Base-by-base conservation (phyloP, 2,329 filamentous ascomycete species). In the Tolypocladium capitatum region DNA sequence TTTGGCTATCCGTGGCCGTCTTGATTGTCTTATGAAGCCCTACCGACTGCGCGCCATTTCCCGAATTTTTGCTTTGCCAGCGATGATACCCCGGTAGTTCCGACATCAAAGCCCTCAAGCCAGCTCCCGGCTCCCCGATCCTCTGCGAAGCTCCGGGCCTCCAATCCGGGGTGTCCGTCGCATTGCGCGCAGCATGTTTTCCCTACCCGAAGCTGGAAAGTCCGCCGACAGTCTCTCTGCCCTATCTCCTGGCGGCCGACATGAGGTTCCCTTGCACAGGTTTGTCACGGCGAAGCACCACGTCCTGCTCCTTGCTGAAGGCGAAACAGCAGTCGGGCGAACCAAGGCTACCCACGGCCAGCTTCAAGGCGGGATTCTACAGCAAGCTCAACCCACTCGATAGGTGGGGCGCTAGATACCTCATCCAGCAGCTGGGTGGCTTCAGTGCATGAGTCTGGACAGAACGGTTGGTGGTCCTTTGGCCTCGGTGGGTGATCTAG, bases 331-430 rank as follows among this genome's bases (percentile, higher is more conserved):
- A 56, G 53, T 45, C 70, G 74, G 49, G 69, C 71, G 52, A 66
- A 62, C 48, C 71, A 74, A 52, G 67, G 59, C 58, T 58, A 68
- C 53, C 59, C 74, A 53, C 74, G 76, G 56, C 59, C 68, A 13
- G 60, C 61, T 14, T 72, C 77, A 43, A 75, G 90, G 61, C 78
- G 89, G 65, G 85, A 81, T 52, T 97, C 92, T 47, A 86, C 82
- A 27, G 83, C 90, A 41, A 94, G 89, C 71, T 96, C 91, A 21
- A 80, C 91, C 56, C 81, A 83, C 61, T 96, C 90, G 31, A 81
- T 94, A 61, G 89, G 89, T 51, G 88, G 88, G n/a, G 76, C 80
- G 33, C 70, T 94, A 51, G 88, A 95, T 60, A 81, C 78, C 9
- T 76, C 79, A n/a, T 69, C 76, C 2, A 71, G 60, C 56, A 73